Evolutionary conservation across 345 rosid species (phyloP).

Genomic region (Diplotaxis tenuifolia): DNA sequence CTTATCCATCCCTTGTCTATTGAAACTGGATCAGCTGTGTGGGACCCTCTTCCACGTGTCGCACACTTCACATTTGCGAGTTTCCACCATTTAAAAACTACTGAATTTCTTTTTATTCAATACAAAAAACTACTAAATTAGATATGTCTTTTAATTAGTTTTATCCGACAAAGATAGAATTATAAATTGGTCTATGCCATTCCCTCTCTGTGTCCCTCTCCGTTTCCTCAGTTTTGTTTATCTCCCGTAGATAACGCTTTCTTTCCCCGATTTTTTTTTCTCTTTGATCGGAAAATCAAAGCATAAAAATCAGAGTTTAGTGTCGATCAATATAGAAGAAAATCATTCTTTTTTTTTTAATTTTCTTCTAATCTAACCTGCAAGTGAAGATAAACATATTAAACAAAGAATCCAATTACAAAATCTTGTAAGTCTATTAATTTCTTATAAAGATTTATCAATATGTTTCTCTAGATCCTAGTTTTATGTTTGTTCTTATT

Average conservation of each 20-base stretch:
- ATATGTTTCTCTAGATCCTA: not conserved
- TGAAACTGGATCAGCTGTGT: constrained; percentile 5
- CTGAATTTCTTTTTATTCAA: no score
- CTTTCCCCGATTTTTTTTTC: not conserved
- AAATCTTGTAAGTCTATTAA: constrained; percentile 11
- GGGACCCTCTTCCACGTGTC: constrained; percentile 30
- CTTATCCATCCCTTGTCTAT: constrained; percentile 23
- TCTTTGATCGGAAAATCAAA: not conserved
- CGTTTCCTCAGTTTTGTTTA: not conserved
- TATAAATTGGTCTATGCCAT: constrained; percentile 17
- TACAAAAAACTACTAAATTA: not conserved
- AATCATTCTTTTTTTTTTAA: not conserved
- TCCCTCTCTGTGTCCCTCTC: not conserved
- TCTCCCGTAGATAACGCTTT: not conserved
- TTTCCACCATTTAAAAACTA: constrained; percentile 12
- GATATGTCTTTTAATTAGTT: not conserved
- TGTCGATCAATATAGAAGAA: not conserved
- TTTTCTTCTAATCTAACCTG: not conserved
- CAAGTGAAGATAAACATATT: constrained; percentile 22
- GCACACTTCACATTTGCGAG: constrained; percentile 20
- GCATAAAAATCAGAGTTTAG: not conserved
- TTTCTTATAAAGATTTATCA: not conserved
- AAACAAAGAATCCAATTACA: not conserved
- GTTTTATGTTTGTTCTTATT: not conserved
- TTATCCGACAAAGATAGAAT: not conserved